Base-by-base conservation (phyloP, 495 filamentous ascomycete genomes). In the Hyaloscypha finlandica region DNA sequence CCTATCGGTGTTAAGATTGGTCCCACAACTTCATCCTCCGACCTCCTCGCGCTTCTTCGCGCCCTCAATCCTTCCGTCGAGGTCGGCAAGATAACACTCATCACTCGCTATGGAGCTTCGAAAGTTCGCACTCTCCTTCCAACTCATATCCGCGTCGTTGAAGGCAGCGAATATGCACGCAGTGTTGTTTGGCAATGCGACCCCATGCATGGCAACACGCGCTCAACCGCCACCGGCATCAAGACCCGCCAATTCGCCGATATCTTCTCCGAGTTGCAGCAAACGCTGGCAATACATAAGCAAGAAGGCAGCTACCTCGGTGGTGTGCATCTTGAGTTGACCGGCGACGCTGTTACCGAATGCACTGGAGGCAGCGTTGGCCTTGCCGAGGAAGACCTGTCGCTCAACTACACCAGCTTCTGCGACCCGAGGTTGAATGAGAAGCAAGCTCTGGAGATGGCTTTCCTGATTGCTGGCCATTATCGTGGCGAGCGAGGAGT, bases 1-100 rank as follows among this genome's bases (percentile, higher is more conserved):
- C 95, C 95, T 0, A 90, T 99, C 69, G 95, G 95, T 19, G 90
- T 99, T 73, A 99, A 99, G 78, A 90, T 98, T 60, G 95, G 95
- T 0, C 95, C 95, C 8, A 89, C 88, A 6, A 97, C 96, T 76
- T 80, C 84, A 8, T 77, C 83, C 0, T 77, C 84, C 0, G 95
- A 98, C 68, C 83, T 99, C 6, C 84, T 91, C 3, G 75, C 77
- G 19, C 82, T 99, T 4, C 84, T 99, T 8, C 85, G 95, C 64
- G 88, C 90, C 52, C 88, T 99, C 22, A 95, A 99, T 78, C 94
- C 95, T 0, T 70, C 74, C 8, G 84, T 85, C 70, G 92, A 96
- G 70, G 81, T 90, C 35, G 95, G 95, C 29, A 97, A 97, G 75
- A 89, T 99, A 22, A 97, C 93, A 1, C 85, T 99, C 31, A 99